Evolutionary conservation across 345 rosid genomes (phyloP), one percentile per base, ranked within the genome.

Genomic region (Rubroshorea leprosula): DNA sequence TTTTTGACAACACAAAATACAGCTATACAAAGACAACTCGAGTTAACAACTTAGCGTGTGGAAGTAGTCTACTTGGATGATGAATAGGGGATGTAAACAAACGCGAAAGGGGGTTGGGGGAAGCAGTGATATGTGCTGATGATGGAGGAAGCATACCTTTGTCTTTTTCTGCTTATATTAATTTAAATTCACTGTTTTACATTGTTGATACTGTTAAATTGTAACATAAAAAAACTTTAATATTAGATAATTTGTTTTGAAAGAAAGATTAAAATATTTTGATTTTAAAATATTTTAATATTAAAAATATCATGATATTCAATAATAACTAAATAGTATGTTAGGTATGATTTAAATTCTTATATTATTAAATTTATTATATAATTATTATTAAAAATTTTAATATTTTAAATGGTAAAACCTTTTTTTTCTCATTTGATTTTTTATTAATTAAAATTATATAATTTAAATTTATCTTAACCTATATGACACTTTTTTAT

Each of bases 21-120:
- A 72, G 50, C 62, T 59, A 62, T 50, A 55, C 66, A 60, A 35
- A 48, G 59, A 24, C 61, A 54, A 15, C n/a, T 39, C 4, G 55
- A 57, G 63, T 58, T 68, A 60, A 69, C 62, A 24, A 73, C 27
- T 41, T 75, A 17, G 68, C 81, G 80, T 79, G 84, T 55, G 2
- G 62, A 55, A 66, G 61, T 68, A 63, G 73, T 25, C 65, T 55
- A 71, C 76, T 65, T 23, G 59, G 39, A n/a, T 51, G 60, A 56
- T 65, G 60, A 74, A 71, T 56, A 17, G n/a, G 74, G 58, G 70
- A 65, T 60, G 64, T 45, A 65, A 68, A 74, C 49, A 10, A n/a
- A n/a, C n/a, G n/a, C n/a, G n/a, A n/a, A 27, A 43, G 22, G 41
- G 27, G 48, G 49, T 29, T 29, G 14, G 13, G 44, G 20, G 63